These are phyloP conservation scores for Serendipita indica DNA, from an alignment of 768 basidiomycete species.

Conservation along the genomic window DNA sequence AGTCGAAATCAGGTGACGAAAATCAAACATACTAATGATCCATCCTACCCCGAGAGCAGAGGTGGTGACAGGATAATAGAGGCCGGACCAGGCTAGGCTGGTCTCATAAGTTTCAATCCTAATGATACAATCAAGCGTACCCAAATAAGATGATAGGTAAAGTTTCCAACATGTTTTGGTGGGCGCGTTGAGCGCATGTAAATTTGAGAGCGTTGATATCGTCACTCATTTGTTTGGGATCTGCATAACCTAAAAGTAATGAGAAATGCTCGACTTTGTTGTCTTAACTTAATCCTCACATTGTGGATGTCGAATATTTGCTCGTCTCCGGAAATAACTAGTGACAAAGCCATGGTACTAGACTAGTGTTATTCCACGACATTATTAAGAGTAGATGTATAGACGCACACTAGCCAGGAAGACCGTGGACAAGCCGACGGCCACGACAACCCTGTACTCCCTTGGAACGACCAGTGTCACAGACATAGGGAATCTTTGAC, in stretches of 20 bases:
- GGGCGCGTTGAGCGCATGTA: constrained; percentile 13
- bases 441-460: background rate
- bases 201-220: constrained; percentile 2
- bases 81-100: constrained; percentile 1
- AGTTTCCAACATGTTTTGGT: constrained; percentile 12
- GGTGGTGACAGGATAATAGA: background rate
- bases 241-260: background rate
- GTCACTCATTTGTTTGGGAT: background rate
- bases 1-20: background rate
- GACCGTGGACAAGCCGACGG: background rate
- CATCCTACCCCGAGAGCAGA: background rate
- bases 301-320: background rate
- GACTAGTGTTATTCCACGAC: background rate
- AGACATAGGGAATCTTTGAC: background rate
- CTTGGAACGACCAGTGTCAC: background rate
- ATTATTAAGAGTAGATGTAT: background rate
- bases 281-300: background rate
- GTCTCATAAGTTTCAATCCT: background rate
- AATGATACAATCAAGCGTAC: background rate
- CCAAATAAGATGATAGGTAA: background rate
- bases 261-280: background rate
- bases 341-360: background rate
- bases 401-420: background rate
- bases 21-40: constrained; percentile 1
- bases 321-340: background rate